Percentiles rank a stretch among this genome's conserved stretches.
Evolutionary conservation across 495 filamentous ascomycete species (phyloP).

Genomic region (Rhypophila decipiens): DNA sequence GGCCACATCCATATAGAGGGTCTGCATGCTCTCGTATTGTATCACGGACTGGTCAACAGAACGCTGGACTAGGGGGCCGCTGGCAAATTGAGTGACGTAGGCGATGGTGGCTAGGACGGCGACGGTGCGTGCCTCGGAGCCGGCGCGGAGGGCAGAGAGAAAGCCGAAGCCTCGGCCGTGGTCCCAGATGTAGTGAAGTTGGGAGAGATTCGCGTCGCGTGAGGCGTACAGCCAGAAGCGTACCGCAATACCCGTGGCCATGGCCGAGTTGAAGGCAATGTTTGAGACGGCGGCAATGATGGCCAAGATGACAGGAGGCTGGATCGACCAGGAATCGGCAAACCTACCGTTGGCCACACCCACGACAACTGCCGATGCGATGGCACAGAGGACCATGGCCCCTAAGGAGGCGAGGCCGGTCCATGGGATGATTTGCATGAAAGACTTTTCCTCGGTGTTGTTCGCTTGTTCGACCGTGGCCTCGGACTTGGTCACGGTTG

Average conservation of each 20-base stretch:
- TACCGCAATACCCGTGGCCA: conserved; percentile 9
- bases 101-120: background rate
- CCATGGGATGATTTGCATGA: too few species aligned
- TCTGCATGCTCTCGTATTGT: background rate
- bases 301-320: conserved; percentile 10
- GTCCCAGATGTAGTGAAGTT: conserved; percentile 15
- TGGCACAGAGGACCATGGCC: background rate
- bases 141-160: conserved; percentile 4
- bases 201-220: conserved; percentile 4
- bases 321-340: conserved; percentile 2
- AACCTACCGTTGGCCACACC: conserved; percentile 3
- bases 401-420: background rate
- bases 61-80: background rate
- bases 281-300: conserved; percentile 12
- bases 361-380: conserved; percentile 5
- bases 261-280: conserved; percentile 8
- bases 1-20: background rate
- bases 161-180: conserved; percentile 7
- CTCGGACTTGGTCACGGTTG: too few species aligned
- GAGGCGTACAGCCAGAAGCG: conserved; percentile 10
- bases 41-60: background rate
- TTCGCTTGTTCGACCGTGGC: too few species aligned
- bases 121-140: conserved; percentile 1
- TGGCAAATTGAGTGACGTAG: background rate
- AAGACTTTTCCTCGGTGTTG: too few species aligned